Percentiles rank a stretch among this genome's conserved stretches.
Conservation (phyloP, 495 filamentous ascomycete genomes). For the Penicillium robsamsonii region DNA sequence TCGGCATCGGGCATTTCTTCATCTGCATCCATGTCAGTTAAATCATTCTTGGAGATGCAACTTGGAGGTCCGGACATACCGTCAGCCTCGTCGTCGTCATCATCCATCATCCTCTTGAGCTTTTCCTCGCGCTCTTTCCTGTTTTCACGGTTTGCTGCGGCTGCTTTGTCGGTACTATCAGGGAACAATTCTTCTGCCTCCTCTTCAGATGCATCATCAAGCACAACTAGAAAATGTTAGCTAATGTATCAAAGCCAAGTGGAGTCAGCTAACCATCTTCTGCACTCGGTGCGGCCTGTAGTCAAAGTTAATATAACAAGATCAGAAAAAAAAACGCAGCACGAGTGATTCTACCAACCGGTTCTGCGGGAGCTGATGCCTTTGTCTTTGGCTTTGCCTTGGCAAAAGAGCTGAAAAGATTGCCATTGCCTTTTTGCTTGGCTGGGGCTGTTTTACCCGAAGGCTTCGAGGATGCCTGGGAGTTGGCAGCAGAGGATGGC, state of each 20-base stretch:
- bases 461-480: conserved; percentile 35
- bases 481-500: conserved; percentile 21
- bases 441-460: conserved; percentile 39
- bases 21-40: conserved; percentile 23
- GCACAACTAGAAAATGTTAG: conserved; percentile 27
- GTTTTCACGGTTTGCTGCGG: conserved; percentile 47
- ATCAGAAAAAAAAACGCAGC: conserved; percentile 4
- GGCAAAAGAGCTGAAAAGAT: conserved; percentile 81
- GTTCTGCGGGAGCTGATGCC: conserved; percentile 43
- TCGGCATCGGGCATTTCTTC: conserved; percentile 52
- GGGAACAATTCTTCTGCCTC: conserved; percentile 65
- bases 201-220: conserved; percentile 67
- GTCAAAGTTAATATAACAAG: conserved; percentile 11
- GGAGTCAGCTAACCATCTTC: conserved; percentile 53
- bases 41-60: neutral
- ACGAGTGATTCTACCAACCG: conserved; percentile 17
- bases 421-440: conserved; percentile 62
- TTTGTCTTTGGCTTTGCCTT: conserved; percentile 70
- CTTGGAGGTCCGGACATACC: conserved; percentile 12
- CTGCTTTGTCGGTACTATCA: conserved; percentile 36
- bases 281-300: conserved; percentile 28
- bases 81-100: conserved; percentile 45
- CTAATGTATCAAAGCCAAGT: neutral
- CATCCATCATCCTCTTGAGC: conserved; percentile 85
- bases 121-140: conserved; percentile 70